Base-by-base conservation (phyloP, 805 yeast genomes). In the Teunomyces panamensis region DNA sequence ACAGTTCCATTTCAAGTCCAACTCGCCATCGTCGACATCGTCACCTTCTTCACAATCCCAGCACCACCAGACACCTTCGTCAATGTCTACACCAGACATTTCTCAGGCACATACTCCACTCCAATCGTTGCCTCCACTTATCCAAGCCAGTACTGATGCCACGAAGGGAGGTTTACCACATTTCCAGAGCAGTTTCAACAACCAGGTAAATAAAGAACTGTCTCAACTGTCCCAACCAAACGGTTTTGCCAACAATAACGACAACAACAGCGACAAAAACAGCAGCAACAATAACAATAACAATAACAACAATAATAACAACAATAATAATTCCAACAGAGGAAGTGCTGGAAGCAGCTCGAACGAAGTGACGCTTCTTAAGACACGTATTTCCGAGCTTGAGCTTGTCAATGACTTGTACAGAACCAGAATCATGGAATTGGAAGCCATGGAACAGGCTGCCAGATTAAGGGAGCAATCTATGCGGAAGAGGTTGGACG, bases 361-460 rank as follows among this genome's bases (percentile, higher is more conserved):
- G 16, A 68, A 68, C 51, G 75, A 70, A 53, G 56, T 65, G 10
- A 69, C 74, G 24, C 57, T 66, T 24, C 68, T 91, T 52, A 80
- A 81, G 53, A 88, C 96, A 0, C 75, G 95, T 49, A 88, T 91
- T 17, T 81, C 87, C 9, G 98, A 92, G 63, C 76, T 92, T 51
- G 98, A 92, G 63, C 74, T 91, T 37, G 96, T 92, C 35, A 91
- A 90, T 58, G 97, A 91, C 62, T 70, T 92, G 49, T 88, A 89
- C 71, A 80, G 88, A 56, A 80, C 92, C 5, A 80, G 96, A 55
- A 88, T 92, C 39, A 73, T 79, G 63, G 96, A 92, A 61, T 73
- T 92, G 53, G 97, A 92, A 67, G 82, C 81, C 16, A 71, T 75
- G 78, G 84, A 80, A 57, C 74, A 68, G 49, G 83, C 82, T 5